Base-by-base conservation (phyloP, 2,329 filamentous ascomycete species). In the Cephalotrichum gorgonifer region DNA sequence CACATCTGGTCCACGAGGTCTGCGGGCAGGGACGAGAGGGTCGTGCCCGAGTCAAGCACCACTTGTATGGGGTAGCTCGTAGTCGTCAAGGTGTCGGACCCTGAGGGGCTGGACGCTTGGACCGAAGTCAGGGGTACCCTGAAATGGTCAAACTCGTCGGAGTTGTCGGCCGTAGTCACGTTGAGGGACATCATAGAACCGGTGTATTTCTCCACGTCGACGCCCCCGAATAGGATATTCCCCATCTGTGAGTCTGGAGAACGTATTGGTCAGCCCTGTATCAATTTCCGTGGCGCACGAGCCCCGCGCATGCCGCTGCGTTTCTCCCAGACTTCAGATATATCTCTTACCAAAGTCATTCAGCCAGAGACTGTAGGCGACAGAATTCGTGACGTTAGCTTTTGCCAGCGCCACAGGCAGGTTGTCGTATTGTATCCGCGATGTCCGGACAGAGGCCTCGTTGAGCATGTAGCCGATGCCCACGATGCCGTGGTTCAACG, bases 161-260 rank as follows among this genome's bases (percentile, higher is more conserved):
- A 61, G 51, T 66, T 60, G 48, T 71, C 61, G 56, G 80, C 50
- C 14, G 54, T 48, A 4, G 64, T 68, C 52, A 88, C 71, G 15
- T 82, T 71, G 26, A 89, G 69, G 6, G 73, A 76, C 43, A 73
- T 71, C 28, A 90, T 70, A 2, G 76, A 63, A 44, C 85, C 86
- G 0, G 71, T 61, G 64, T 81, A 93, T 60, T 90, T 90, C 51
- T 74, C 76, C 0, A 79, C 86, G 60, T 91, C 86, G 51, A 90
- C 79, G n/a, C 85, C 87, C 35, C 87, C 87, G 55, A 91, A 93
- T 2, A 91, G 69, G 52, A 91, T 83, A 55, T 70, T 83, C 31
- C 87, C 87, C 2, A 75, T 81, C 52, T 73, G 81, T 0, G 85
- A 65, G 51, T 70, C 71, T 62, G 54, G 47, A 22, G 35, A 22